Base-by-base conservation (phyloP, 371 early-diverging fungal genomes). In the Mucor velutinosus region DNA sequence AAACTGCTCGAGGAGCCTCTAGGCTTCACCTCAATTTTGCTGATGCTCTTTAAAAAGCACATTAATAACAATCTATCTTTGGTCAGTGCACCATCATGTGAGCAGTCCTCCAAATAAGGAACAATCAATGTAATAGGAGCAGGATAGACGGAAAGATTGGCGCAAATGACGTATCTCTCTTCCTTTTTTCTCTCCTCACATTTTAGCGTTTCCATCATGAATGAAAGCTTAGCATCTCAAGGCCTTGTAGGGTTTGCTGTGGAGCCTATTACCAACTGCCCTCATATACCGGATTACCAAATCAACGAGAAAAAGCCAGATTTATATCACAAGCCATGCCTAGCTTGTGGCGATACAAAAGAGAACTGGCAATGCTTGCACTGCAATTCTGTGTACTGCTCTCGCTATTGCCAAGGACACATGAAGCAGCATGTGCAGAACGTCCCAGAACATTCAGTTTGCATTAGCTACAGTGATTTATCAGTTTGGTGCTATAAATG, bases 291-390 rank as follows among this genome's bases (percentile, higher is more conserved):
- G 25, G 14, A 11, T 11, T 64, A 56, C 7, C 10, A 17, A 39
- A 27, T 56, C 30, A 47, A 53, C 10, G 25, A 62, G 4, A 19
- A 47, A 8, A 21, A 7, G 4, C 47, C 47, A 5, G 47, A 37
- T 37, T 57, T 27, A 7, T 49, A 55, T 15, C 5, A 39, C 8
- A 12, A 49, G 12, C 47, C 58, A 5, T 76, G 76, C 58, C 47
- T 33, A 25, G 27, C n/a, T 2, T 76, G 76, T 39, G 25, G 60
- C 7, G 71, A 76, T 11, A 47, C 60, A 7, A 53, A 19, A 2
- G 76, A 76, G 29, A 76, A 76, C 41, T 76, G 76, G 76, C 76
- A 76, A 35, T 76, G 76, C 27, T 29, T 76, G 27, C 64, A 59
- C 19, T 76, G 76, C 45, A 25, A 59, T 25, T 33, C 60, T 1